Conservation (phyloP, 805 yeast genomes). For the Clavispora santaluciae region DNA sequence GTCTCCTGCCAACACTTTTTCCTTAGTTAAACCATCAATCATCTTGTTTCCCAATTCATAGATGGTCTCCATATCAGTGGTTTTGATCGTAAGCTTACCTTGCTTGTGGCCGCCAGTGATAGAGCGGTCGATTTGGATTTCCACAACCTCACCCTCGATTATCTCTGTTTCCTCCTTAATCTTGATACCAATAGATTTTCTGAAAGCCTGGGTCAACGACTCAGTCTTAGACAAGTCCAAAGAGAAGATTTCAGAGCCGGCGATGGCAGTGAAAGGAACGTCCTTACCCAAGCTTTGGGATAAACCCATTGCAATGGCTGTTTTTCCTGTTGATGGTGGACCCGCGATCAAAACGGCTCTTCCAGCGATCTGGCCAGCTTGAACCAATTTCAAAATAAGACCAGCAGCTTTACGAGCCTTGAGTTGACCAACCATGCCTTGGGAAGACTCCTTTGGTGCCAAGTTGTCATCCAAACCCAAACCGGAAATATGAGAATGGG, state of each 20-base stretch:
- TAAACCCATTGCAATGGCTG: constrained; percentile 95
- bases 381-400: constrained; percentile 85
- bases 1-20: constrained; percentile 95
- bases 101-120: constrained; percentile 97
- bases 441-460: constrained; percentile 69
- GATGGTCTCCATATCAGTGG: constrained; percentile 98
- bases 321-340: constrained; percentile 98
- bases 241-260: constrained; percentile 91
- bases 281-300: constrained; percentile 67
- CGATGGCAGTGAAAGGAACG: constrained; percentile 93
- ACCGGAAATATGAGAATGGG: constrained; percentile 97
- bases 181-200: constrained; percentile 91
- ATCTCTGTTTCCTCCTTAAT: constrained; percentile 96
- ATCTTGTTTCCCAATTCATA: constrained; percentile 91
- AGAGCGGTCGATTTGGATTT: constrained; percentile 88
- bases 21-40: constrained; percentile 92
- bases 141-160: constrained; percentile 98
- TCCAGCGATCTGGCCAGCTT: constrained; percentile 93
- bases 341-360: constrained; percentile 95
- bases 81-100: constrained; percentile 93
- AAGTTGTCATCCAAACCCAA: constrained; percentile 92
- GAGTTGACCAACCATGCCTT: constrained; percentile 97
- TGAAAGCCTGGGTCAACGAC: constrained; percentile 91
- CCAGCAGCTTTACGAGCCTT: constrained; percentile 97
- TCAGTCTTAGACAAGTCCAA: constrained; percentile 93